A percentile compares a stretch with the other conserved stretches of the same genome.
phyloP scores from a whole-genome alignment of 2,329 filamentous ascomycete species.

The Neophaeococcomyces mojaviensis region DNA sequence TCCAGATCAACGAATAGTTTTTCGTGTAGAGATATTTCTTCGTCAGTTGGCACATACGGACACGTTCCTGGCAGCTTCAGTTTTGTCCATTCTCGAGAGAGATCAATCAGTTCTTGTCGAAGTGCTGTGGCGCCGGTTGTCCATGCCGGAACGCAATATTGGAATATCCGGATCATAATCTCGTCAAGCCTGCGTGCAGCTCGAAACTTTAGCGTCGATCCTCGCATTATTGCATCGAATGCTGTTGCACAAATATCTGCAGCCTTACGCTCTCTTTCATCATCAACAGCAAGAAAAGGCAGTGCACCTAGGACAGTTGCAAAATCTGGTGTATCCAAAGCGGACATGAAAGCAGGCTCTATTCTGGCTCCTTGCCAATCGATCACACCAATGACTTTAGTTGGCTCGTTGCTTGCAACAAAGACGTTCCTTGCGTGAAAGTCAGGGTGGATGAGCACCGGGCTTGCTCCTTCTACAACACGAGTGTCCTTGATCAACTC shows the following conservation, averaged over 20 bases:
- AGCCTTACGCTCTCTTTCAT: neutral
- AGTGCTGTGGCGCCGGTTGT: slow-evolving; percentile 3
- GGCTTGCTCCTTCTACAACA: slow-evolving; percentile 22
- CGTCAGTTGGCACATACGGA: neutral
- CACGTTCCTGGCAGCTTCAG: neutral
- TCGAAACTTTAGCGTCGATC: neutral
- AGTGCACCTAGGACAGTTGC: neutral
- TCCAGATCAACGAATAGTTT: neutral
- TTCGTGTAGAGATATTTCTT: neutral
- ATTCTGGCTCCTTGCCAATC: slow-evolving; percentile 1
- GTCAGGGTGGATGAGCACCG: slow-evolving; percentile 34
- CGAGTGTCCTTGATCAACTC: neutral
- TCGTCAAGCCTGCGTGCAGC: neutral
- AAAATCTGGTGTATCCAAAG: neutral
- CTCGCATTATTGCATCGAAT: neutral
- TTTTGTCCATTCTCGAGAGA: neutral
- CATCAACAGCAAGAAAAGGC: neutral
- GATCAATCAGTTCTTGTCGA: neutral
- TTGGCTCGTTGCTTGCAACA: slow-evolving; percentile 22
- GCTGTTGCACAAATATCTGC: neutral
- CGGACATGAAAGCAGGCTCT: slow-evolving; percentile 1
- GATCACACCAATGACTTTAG: neutral
- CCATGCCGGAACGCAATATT: neutral
- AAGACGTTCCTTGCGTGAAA: slow-evolving; percentile 38
- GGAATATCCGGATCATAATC: neutral